These are phyloP conservation scores for Clitocybe nebularis DNA, from an alignment of 1,284 basidiomycete genomes.

Conservation along the genomic window DNA sequence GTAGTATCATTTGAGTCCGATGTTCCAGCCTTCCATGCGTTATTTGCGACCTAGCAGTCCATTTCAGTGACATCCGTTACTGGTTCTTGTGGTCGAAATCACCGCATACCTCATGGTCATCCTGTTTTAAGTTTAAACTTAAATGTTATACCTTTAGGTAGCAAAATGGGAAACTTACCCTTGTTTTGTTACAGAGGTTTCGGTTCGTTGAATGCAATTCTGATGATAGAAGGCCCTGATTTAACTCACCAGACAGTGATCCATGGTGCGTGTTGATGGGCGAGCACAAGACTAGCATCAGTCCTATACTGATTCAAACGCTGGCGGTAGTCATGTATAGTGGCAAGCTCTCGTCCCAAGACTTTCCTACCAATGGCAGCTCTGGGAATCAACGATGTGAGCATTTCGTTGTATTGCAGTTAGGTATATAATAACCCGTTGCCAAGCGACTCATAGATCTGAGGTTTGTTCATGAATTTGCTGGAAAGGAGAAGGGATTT, in stretches of 20 bases:
- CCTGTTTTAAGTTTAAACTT: constrained; percentile 25
- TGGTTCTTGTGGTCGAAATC: background rate
- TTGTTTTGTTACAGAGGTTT: background rate
- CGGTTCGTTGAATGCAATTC: background rate
- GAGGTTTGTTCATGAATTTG: background rate
- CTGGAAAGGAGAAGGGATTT: background rate
- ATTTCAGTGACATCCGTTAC: background rate
- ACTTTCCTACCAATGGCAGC: constrained; percentile 43
- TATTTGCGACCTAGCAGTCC: constrained; percentile 58
- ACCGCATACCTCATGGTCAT: constrained; percentile 51
- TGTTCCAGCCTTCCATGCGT: constrained; percentile 63
- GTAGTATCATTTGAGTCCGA: constrained; percentile 60
- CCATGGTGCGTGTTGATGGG: constrained; percentile 54
- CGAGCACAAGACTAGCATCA: constrained; percentile 42
- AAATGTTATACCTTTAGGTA: background rate
- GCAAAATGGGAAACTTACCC: constrained; percentile 7
- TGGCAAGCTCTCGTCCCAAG: constrained; percentile 54
- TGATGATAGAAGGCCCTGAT: background rate
- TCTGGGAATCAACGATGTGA: constrained; percentile 24
- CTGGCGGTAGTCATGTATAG: constrained; percentile 59
- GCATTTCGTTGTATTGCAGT: background rate
- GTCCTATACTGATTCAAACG: constrained; percentile 60
- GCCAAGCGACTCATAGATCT: constrained; percentile 52
- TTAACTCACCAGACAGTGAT: constrained; percentile 56
- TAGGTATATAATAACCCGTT: constrained; percentile 31